phyloP scores from a whole-genome alignment of 768 basidiomycete species.

The Lactifluus rugatus region DNA sequence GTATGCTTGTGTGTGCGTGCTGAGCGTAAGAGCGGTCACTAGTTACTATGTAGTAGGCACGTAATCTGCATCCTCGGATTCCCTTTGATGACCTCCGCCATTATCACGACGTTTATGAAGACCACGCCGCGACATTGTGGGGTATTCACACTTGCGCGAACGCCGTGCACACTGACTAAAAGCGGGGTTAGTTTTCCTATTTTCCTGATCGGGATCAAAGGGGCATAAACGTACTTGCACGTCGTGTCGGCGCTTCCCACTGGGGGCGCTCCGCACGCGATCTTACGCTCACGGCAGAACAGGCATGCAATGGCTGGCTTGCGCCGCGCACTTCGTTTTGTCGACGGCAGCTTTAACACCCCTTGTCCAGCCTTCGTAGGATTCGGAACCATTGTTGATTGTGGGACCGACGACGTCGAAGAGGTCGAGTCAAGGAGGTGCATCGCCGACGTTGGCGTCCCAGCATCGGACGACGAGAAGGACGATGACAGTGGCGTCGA shows the following conservation, averaged over 20 bases:
- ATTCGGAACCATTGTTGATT: slow-evolving; percentile 1
- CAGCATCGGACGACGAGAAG: slow-evolving; percentile 11
- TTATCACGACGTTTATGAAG: slow-evolving; percentile 19
- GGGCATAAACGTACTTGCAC: slow-evolving; percentile 17
- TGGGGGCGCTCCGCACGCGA: slow-evolving; percentile 28
- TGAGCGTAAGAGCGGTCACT: neutral
- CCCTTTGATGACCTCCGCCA: slow-evolving; percentile 4
- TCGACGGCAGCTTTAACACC: slow-evolving; percentile 14
- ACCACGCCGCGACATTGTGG: slow-evolving; percentile 19
- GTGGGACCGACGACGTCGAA: neutral
- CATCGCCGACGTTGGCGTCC: slow-evolving; percentile 10
- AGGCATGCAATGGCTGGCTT: slow-evolving; percentile 29
- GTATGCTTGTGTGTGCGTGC: neutral
- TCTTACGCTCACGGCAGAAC: slow-evolving; percentile 36
- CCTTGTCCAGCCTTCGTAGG: slow-evolving; percentile 13
- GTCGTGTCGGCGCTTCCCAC: slow-evolving; percentile 16
- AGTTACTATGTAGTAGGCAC: slow-evolving; percentile 8
- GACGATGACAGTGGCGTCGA: slow-evolving; percentile 3
- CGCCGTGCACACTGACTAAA: slow-evolving; percentile 19
- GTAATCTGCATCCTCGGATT: slow-evolving; percentile 14
- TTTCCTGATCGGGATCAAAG: neutral
- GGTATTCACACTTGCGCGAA: slow-evolving; percentile 19
- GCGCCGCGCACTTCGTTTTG: slow-evolving; percentile 12
- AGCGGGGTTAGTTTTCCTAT: neutral
- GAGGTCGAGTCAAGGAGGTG: neutral